phyloP scores from a whole-genome alignment of 108 stramenopile genomes.

The Cylindrotheca fusiformis region DNA sequence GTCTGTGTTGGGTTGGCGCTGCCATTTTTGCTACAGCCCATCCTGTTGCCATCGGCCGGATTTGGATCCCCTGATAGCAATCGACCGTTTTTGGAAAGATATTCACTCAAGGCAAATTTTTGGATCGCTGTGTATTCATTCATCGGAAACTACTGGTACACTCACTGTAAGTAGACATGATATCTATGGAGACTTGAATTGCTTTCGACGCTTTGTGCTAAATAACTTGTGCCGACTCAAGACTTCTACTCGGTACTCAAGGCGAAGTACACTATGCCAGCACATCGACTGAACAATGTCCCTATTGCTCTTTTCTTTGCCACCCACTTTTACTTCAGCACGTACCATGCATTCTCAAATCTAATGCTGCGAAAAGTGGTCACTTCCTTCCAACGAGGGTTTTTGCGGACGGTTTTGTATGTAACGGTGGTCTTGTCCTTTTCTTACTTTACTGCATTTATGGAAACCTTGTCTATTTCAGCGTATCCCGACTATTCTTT shows the following conservation, averaged over 20 bases:
- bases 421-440: conserved; percentile 47
- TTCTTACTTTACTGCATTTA: conserved; percentile 94
- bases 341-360: conserved; percentile 95
- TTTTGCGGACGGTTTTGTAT: conserved; percentile 53
- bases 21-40: conserved; percentile 84
- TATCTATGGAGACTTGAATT: not conserved
- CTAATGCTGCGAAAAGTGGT: conserved; percentile 78
- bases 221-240: not conserved
- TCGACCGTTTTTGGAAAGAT: conserved; percentile 71
- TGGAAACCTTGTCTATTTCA: conserved; percentile 95
- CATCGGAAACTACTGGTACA: conserved; percentile 98
- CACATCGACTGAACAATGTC: conserved; percentile 94
- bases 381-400: conserved; percentile 43
- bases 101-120: conserved; percentile 88
- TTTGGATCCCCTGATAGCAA: conserved; percentile 57
- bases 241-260: conserved; percentile 96
- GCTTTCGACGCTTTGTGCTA: too few species aligned
- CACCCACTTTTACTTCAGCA: conserved; percentile 96
- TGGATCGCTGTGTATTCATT: conserved; percentile 92
- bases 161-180: conserved; percentile 41
- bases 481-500: conserved; percentile 96
- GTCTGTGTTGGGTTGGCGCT: conserved; percentile 75
- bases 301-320: conserved; percentile 92
- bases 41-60: conserved; percentile 65
- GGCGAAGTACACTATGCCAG: conserved; percentile 94